Base-by-base conservation (phyloP, 331 rosid genomes). In the Phaseolus coccineus region DNA sequence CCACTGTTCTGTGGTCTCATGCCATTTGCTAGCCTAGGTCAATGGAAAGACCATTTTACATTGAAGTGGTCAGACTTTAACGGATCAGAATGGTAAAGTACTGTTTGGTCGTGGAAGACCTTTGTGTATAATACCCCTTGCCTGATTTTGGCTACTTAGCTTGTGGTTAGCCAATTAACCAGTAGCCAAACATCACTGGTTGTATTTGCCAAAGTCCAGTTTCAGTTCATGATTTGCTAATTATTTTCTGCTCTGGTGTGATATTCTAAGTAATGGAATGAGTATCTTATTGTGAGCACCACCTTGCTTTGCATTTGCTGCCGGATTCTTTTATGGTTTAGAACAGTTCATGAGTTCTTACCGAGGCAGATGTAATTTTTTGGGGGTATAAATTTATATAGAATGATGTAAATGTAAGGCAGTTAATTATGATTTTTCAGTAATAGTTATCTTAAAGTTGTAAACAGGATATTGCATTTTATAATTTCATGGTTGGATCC, bases 21-120 rank as follows among this genome's bases (percentile, higher is more conserved):
- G 75, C 98, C 98, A 51, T 94, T 94, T 82, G 98, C 98, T 31
- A 87, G 90, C 86, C 53, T 81, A 46, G 83, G 50, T 57, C 91
- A 90, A 62, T 93, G 94, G 99, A 91, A 83, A 86, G 90, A 83
- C 77, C 97, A 88, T 80, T 63, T 91, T 56, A 25, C 47, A 63
- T 35, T 68, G 69, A 77, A 70, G 81, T 71, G 77, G n/a, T 35
- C 39, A 1, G 80, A 75, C 65, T 69, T 25, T 72, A 6, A 52
- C 4, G 66, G 58, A 65, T 72, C 42, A 19, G 47, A 81, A 62
- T 65, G 62, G 40, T 88, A 71, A 77, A 69, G 63, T 59, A 53
- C 33, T 52, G 74, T 55, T 39, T 62, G 70, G 59, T 66, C 30
- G 3, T 48, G 71, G 66, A 67, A 82, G 64, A 37, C 76, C 48